phyloP scores from a whole-genome alignment of 2,329 filamentous ascomycete species.

The Tolypocladium amazonense region DNA sequence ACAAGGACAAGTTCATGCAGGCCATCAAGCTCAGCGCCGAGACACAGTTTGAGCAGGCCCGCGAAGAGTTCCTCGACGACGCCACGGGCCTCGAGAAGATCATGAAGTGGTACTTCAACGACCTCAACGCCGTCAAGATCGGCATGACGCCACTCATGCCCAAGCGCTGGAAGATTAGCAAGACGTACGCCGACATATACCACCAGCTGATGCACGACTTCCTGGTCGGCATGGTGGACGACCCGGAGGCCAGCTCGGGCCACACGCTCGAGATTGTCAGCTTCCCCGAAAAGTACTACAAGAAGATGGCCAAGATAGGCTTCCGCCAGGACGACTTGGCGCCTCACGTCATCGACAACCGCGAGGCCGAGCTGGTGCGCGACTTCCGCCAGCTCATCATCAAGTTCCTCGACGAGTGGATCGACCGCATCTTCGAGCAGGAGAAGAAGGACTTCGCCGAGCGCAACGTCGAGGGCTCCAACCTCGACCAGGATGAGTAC shows the following conservation, averaged over 20 bases:
- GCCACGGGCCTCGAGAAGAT: slow-evolving; percentile 75
- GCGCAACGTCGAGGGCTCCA: slow-evolving; percentile 60
- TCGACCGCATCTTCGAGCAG: slow-evolving; percentile 78
- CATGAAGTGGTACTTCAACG: slow-evolving; percentile 96
- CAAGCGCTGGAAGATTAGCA: slow-evolving; percentile 92
- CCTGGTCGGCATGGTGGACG: slow-evolving; percentile 70
- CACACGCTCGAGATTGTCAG: slow-evolving; percentile 88
- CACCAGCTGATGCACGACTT: slow-evolving; percentile 95
- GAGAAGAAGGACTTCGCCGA: slow-evolving; percentile 75
- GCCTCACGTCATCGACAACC: slow-evolving; percentile 82
- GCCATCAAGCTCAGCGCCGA: slow-evolving; percentile 66
- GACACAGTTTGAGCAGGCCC: slow-evolving; percentile 61
- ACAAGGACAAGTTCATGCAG: slow-evolving; percentile 90
- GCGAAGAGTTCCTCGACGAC: slow-evolving; percentile 71
- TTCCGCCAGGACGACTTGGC: slow-evolving; percentile 65
- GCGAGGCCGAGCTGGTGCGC: slow-evolving; percentile 80
- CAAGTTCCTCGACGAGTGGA: slow-evolving; percentile 93
- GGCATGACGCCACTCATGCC: slow-evolving; percentile 90
- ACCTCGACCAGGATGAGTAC: slow-evolving; percentile 78
- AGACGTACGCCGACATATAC: slow-evolving; percentile 83
- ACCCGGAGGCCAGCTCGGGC: slow-evolving; percentile 71
- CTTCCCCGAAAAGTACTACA: slow-evolving; percentile 93
- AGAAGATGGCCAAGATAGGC: slow-evolving; percentile 87
- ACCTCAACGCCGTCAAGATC: slow-evolving; percentile 86
- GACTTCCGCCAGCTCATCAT: slow-evolving; percentile 95